A percentile compares a stretch with the other conserved stretches of the same genome.
phyloP scores from a whole-genome alignment of 192 early-diverging fungal species.

The Lunasporangiospora selenospora region DNA sequence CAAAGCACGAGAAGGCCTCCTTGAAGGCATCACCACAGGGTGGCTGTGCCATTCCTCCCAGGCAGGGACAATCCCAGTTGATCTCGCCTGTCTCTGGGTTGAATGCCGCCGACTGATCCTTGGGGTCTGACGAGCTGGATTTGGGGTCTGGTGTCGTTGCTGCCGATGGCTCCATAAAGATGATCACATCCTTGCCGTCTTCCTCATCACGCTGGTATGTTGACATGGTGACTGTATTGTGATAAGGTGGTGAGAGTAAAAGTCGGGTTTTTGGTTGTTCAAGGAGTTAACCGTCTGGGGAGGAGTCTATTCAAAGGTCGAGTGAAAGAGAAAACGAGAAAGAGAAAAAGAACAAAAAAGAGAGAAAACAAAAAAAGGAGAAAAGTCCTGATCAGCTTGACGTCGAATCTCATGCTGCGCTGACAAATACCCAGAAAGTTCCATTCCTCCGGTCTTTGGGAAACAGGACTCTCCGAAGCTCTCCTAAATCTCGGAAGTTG shows the following conservation, averaged over 20 bases:
- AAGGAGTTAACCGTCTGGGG: not conserved
- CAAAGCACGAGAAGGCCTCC: slow-evolving; percentile 96
- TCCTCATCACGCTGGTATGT: slow-evolving; percentile 42
- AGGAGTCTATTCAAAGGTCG: not conserved
- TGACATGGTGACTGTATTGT: slow-evolving; percentile 25
- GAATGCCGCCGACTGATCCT: slow-evolving; percentile 65
- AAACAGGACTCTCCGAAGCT: too few species aligned
- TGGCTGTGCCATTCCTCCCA: slow-evolving; percentile 93
- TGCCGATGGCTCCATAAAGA: slow-evolving; percentile 45
- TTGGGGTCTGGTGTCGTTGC: slow-evolving; percentile 20
- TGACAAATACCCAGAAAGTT: too few species aligned
- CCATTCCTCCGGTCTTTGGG: too few species aligned
- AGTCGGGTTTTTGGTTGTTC: not conserved
- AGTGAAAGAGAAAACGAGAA: too few species aligned
- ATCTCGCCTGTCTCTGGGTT: slow-evolving; percentile 88
- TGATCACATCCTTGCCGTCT: slow-evolving; percentile 50
- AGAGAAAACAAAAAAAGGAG: too few species aligned
- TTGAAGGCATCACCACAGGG: slow-evolving; percentile 99
- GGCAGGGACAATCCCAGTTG: slow-evolving; percentile 97
- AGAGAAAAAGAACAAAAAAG: not conserved
- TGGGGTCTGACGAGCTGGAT: slow-evolving; percentile 14
- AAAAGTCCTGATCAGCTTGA: too few species aligned
- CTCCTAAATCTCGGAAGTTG: too few species aligned
- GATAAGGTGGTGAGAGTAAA: not conserved
- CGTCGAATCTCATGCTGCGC: too few species aligned